Percentiles rank a stretch among this genome's conserved stretches.
Evolutionary conservation across 2,329 filamentous ascomycete species (phyloP).

Genomic region (Basipetospora chlamydospora): DNA sequence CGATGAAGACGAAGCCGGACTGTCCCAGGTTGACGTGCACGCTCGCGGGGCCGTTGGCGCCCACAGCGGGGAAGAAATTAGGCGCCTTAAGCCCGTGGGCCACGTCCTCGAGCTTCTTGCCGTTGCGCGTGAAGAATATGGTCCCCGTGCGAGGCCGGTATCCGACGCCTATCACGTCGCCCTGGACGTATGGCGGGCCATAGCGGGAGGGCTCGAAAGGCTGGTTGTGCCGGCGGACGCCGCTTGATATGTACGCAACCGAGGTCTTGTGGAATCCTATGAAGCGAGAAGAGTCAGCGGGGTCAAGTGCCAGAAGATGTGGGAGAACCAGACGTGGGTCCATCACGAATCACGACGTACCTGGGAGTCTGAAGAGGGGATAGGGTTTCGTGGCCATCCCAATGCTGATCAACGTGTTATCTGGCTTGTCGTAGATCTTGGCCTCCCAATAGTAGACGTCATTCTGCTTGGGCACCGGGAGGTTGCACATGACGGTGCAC

Average conservation of each 20-base stretch:
- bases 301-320: conserved; percentile 1
- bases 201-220: conserved; percentile 72
- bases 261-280: conserved; percentile 80
- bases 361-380: conserved; percentile 82
- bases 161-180: conserved; percentile 89
- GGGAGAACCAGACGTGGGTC: background rate
- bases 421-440: conserved; percentile 96
- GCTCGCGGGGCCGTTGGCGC: conserved; percentile 81
- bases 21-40: conserved; percentile 97
- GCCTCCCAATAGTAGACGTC: conserved; percentile 99
- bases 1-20: conserved; percentile 96
- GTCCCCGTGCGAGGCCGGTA: conserved; percentile 90
- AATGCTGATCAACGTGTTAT: conserved; percentile 72
- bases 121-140: conserved; percentile 96
- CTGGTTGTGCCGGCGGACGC: conserved; percentile 80
- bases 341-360: conserved; percentile 32
- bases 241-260: conserved; percentile 78
- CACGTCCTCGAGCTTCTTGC: conserved; percentile 91
- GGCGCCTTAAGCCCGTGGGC: conserved; percentile 84
- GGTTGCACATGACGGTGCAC: conserved; percentile 91
- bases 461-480: conserved; percentile 96
- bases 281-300: background rate
- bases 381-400: conserved; percentile 96
- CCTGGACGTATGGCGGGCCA: conserved; percentile 74
- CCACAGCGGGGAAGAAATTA: conserved; percentile 97